Percentiles rank a stretch among this genome's conserved stretches.
These are phyloP conservation scores for Allomyces javanicus DNA, from an alignment of 192 early-diverging fungal species.

Conservation along the genomic window DNA sequence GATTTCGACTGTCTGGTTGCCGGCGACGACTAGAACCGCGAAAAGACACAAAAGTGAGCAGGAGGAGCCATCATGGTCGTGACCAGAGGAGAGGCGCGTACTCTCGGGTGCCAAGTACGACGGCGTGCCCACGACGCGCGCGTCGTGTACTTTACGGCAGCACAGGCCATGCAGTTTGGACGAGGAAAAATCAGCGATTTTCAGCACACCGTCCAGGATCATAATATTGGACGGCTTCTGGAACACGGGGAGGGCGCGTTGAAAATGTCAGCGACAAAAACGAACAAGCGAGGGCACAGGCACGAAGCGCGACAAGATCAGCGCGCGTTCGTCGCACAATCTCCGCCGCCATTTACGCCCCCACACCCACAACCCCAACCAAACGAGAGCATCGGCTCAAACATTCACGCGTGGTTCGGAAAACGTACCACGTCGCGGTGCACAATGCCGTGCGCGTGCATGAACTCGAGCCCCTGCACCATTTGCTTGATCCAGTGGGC, in stretches of 20 bases:
- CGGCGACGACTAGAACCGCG: neutral
- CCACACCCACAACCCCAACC: neutral
- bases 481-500: slow-evolving; percentile 61
- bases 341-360: slow-evolving; percentile 17
- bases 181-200: neutral
- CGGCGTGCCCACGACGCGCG: neutral
- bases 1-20: neutral
- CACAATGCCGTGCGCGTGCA: slow-evolving; percentile 63
- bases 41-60: no score
- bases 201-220: neutral
- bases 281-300: slow-evolving; percentile 22
- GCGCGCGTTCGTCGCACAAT: slow-evolving; percentile 53
- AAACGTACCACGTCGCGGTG: slow-evolving; percentile 49
- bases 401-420: no score
- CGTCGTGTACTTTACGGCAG: neutral
- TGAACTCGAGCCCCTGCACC: slow-evolving; percentile 60
- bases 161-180: neutral
- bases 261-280: neutral
- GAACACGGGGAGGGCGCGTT: neutral
- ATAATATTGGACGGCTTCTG: neutral
- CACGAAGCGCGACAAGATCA: slow-evolving; percentile 79
- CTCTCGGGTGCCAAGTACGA: neutral
- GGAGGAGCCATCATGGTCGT: no score
- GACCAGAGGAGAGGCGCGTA: no score
- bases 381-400: neutral